These are phyloP conservation scores for Clavulina sp. DNA, from an alignment of 768 basidiomycete genomes.

Conservation along the genomic window DNA sequence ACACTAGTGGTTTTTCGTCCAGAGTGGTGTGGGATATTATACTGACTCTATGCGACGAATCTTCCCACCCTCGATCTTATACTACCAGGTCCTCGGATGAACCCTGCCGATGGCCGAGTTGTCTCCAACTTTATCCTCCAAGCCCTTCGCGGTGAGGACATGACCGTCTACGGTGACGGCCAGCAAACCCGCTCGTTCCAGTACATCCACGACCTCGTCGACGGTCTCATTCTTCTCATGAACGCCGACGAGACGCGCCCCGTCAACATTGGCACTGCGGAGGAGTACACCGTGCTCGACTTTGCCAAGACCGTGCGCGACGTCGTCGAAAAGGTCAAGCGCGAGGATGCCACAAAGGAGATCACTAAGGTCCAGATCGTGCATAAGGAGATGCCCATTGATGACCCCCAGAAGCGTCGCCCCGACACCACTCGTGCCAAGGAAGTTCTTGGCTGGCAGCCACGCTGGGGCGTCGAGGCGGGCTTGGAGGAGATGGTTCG, in stretches of 20 bases:
- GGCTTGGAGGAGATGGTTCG: slow-evolving; percentile 90
- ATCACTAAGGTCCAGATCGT: slow-evolving; percentile 44
- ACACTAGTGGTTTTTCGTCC: not conserved
- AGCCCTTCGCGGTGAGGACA: slow-evolving; percentile 86
- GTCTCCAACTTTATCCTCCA: slow-evolving; percentile 99
- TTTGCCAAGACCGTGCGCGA: slow-evolving; percentile 88
- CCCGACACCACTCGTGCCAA: slow-evolving; percentile 89
- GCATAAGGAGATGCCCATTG: slow-evolving; percentile 67
- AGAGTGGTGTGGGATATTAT: too few species aligned
- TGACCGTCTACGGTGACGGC: slow-evolving; percentile 94
- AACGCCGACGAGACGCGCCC: slow-evolving; percentile 86
- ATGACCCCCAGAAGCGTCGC: slow-evolving; percentile 87
- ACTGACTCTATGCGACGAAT: slow-evolving; percentile 1
- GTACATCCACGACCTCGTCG: slow-evolving; percentile 94
- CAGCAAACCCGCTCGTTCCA: slow-evolving; percentile 91
- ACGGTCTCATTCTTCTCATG: slow-evolving; percentile 88
- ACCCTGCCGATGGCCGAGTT: slow-evolving; percentile 90
- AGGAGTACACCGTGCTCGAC: slow-evolving; percentile 90
- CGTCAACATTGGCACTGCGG: slow-evolving; percentile 88
- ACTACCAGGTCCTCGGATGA: slow-evolving; percentile 33
- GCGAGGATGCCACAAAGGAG: slow-evolving; percentile 46
- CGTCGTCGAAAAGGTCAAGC: slow-evolving; percentile 83
- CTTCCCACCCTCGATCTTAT: slow-evolving; percentile 3
- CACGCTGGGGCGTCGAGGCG: slow-evolving; percentile 82
- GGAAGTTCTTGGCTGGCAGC: slow-evolving; percentile 72